phyloP scores from a whole-genome alignment of 1,139 yeast species.

The Pichia sp. region DNA sequence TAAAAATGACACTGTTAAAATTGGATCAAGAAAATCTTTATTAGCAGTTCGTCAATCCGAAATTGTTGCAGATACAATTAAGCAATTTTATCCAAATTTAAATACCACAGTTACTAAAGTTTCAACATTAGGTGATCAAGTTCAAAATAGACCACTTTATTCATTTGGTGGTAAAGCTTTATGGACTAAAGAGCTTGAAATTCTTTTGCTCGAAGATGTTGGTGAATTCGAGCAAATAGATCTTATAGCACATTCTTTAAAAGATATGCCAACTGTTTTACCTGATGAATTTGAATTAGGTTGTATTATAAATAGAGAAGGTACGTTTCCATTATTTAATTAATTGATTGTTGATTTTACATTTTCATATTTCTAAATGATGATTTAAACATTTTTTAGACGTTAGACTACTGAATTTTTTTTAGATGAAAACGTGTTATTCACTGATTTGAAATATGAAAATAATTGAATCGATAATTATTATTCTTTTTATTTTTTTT shows the following conservation, averaged over 20 bases:
- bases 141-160: conserved; percentile 78
- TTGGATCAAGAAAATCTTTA: conserved; percentile 86
- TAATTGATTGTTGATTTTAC: not conserved
- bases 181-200: conserved; percentile 95
- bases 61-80: conserved; percentile 58
- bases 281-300: conserved; percentile 91
- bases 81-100: conserved; percentile 51
- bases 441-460: conserved; percentile 8
- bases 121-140: conserved; percentile 85
- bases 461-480: not conserved
- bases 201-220: conserved; percentile 52
- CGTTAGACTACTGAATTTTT: conserved; percentile 51
- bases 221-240: conserved; percentile 71
- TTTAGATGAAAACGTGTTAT: conserved; percentile 33
- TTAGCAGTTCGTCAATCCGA: conserved; percentile 86
- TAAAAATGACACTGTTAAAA: conserved; percentile 29
- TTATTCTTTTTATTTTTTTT: not conserved
- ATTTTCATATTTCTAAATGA: conserved; percentile 16
- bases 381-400: conserved; percentile 33
- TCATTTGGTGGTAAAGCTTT: conserved; percentile 93
- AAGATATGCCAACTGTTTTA: conserved; percentile 89
- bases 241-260: conserved; percentile 86
- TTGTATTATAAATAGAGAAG: conserved; percentile 76
- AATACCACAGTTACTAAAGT: conserved; percentile 72
- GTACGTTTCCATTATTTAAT: conserved; percentile 23